Base-by-base conservation (phyloP, 192 early-diverging fungal genomes). In the Backusella tuberculispora region DNA sequence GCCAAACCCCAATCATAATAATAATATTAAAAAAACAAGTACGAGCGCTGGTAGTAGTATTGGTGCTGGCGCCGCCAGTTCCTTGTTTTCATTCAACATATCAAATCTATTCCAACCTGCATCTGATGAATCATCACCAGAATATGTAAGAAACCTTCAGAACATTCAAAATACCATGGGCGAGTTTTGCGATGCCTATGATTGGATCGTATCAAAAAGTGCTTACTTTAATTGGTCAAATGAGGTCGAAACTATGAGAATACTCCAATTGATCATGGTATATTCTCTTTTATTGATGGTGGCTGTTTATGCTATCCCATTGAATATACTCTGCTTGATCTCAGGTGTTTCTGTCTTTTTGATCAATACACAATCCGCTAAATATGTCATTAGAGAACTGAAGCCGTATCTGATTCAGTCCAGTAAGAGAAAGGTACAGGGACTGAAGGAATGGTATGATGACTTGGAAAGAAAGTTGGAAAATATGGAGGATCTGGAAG, bases 131-230 rank as follows among this genome's bases (percentile, higher is more conserved):
- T 87, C 83, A 5, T 34, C 53, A 13, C 86, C 89, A 12, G 88
- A 93, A 66, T 92, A 91, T 76, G 74, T 88, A 17, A 87, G 83
- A 76, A 93, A 92, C 76, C 68, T 92, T 69, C 89, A 89, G 69
- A 90, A 92, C 73, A 89, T 93, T 50, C 93, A 94, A 66, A 92
- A 94, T 73, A 86, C 88, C 76, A 94, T 94, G 93, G 88, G 88
- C n/a, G 83, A 85, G 60, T 66, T 84, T 14, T 77, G 80, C 38
- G 83, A 86, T 21, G 78, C 74, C 19, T 87, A 89, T 40, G 88
- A 89, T 74, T 38, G 69, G 24, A 43, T 86, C 14, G 63, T 72
- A 7, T 66, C 77, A 1, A 43, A 85, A 6, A 72, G 80, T 29
- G 73, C 76, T 38, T 79, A 87, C 64, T 47, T 85, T 34, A 82